phyloP scores from a whole-genome alignment of 2,329 filamentous ascomycete species.

The Pseudogymnoascus verrucosus region DNA sequence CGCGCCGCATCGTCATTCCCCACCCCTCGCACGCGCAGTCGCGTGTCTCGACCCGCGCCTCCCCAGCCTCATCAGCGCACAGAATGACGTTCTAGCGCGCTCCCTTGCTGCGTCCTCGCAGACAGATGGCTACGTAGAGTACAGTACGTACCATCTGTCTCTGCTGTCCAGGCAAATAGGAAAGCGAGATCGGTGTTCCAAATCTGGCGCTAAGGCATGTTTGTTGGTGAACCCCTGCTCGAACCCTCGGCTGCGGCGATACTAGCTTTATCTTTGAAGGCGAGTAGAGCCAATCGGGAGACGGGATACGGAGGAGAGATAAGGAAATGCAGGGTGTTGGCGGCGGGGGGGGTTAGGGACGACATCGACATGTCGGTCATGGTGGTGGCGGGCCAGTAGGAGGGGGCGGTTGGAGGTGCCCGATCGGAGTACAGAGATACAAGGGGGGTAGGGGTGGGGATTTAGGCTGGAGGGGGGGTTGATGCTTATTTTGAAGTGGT shows the following conservation, averaged over 20 bases:
- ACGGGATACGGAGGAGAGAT: neutral
- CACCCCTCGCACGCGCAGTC: neutral
- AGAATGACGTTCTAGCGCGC: neutral
- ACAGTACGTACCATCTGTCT: neutral
- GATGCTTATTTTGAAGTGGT: neutral
- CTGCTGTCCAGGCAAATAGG: too few species aligned
- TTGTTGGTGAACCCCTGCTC: neutral
- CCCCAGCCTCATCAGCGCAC: neutral
- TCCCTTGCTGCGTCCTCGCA: neutral
- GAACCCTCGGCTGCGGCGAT: neutral
- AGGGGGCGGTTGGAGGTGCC: neutral
- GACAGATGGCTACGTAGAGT: neutral
- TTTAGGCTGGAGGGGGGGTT: neutral
- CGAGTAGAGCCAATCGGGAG: neutral
- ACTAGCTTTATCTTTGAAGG: neutral
- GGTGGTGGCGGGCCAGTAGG: neutral
- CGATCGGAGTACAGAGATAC: neutral
- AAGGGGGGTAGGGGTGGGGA: neutral
- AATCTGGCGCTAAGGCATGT: slow-evolving; percentile 1
- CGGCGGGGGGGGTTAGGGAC: neutral
- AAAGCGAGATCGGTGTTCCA: neutral
- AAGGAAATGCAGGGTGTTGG: neutral
- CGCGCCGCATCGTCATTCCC: slow-evolving; percentile 1
- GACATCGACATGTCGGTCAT: slow-evolving; percentile 2
- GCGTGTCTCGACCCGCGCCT: neutral